These are phyloP conservation scores for Metschnikowia sp. DNA, from an alignment of 805 yeast species.

Conservation along the genomic window DNA sequence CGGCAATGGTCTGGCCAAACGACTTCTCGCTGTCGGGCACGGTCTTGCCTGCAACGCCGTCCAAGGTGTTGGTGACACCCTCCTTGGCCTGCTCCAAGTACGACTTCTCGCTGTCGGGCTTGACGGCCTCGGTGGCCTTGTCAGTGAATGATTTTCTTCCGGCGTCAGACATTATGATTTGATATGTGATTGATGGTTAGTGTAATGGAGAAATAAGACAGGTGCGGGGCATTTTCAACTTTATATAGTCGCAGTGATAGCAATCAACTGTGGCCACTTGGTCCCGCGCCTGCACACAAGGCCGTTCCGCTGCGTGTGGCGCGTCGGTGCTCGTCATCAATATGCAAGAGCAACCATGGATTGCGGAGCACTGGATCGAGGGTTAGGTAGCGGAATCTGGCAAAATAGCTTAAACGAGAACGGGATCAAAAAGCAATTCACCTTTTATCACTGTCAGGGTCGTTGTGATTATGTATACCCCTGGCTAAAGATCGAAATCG, in stretches of 20 bases:
- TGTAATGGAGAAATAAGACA: neutral
- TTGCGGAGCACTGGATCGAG: neutral
- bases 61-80: constrained; percentile 60
- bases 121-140: constrained; percentile 62
- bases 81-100: constrained; percentile 68
- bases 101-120: constrained; percentile 70
- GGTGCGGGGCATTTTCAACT: neutral
- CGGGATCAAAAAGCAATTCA: too few species aligned
- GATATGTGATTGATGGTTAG: neutral
- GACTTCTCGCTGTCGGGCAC: constrained; percentile 72
- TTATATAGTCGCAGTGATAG: constrained; percentile 5
- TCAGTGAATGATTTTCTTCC: constrained; percentile 77
- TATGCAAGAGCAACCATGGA: constrained; percentile 3
- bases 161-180: constrained; percentile 36
- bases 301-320: neutral
- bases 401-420: too few species aligned
- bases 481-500: too few species aligned
- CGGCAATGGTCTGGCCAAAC: constrained; percentile 63
- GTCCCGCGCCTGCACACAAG: constrained; percentile 2
- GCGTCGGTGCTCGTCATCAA: neutral
- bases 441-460: too few species aligned
- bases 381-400: too few species aligned
- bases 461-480: too few species aligned
- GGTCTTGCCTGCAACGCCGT: constrained; percentile 54
- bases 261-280: neutral